Percentiles rank a stretch among this genome's conserved stretches.
phyloP scores from a whole-genome alignment of 2,329 filamentous ascomycete species.

The Fusarium goolgardi region DNA sequence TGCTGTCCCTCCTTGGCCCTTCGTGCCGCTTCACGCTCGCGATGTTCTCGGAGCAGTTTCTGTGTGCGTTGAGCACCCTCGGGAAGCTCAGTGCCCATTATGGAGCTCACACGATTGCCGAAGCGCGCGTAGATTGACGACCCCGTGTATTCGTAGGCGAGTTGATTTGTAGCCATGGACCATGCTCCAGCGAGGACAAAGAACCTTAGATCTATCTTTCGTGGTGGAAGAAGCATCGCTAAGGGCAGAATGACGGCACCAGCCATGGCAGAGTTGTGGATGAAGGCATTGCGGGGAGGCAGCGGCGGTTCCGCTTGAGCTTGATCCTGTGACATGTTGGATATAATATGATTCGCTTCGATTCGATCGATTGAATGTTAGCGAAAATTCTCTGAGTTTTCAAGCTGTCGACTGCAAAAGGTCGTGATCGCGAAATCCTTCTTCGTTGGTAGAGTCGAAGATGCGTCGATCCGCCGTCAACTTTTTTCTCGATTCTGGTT shows the following conservation, averaged over 20 bases:
- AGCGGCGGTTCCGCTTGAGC: constrained; percentile 43
- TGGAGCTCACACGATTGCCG: constrained; percentile 55
- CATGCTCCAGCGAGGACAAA: constrained; percentile 62
- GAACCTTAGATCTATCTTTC: constrained; percentile 63
- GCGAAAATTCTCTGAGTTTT: background rate
- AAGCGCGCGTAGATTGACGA: constrained; percentile 63
- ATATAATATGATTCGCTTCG: background rate
- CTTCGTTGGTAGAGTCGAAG: constrained; percentile 7
- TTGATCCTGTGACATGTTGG: constrained; percentile 48
- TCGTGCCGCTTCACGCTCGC: constrained; percentile 52
- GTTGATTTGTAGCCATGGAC: constrained; percentile 66
- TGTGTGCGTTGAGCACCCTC: constrained; percentile 64
- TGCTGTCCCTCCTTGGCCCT: constrained; percentile 36
- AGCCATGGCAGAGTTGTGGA: constrained; percentile 62
- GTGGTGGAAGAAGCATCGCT: constrained; percentile 63
- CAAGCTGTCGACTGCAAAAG: background rate
- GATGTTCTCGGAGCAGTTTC: constrained; percentile 60
- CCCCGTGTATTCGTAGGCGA: constrained; percentile 68
- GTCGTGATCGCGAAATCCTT: constrained; percentile 17
- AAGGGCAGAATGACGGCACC: constrained; percentile 61
- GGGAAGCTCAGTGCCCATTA: constrained; percentile 66
- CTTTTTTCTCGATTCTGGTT: constrained; percentile 34
- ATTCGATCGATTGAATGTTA: background rate
- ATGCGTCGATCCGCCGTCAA: constrained; percentile 25
- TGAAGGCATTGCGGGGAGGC: constrained; percentile 51